A percentile compares a stretch with the other conserved stretches of the same genome.
Conservation (phyloP, 768 basidiomycete species). For the Lentinula sp. region DNA sequence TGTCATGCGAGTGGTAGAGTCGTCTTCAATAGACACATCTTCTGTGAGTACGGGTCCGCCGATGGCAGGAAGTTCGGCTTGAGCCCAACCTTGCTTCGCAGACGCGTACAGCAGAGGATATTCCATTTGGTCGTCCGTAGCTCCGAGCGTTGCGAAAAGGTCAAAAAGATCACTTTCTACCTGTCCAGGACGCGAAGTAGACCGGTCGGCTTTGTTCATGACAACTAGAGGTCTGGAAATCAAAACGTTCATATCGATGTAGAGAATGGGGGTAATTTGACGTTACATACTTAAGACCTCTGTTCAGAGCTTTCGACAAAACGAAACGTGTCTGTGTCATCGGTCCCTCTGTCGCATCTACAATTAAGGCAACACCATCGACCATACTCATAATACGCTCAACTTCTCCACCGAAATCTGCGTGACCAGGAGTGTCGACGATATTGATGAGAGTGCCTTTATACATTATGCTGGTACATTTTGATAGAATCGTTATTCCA, state of each 20-base stretch:
- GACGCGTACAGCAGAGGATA: slow-evolving; percentile 47
- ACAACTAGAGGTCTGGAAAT: slow-evolving; percentile 36
- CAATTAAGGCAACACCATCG: slow-evolving; percentile 53
- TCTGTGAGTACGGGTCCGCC: slow-evolving; percentile 7
- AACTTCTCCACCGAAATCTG: slow-evolving; percentile 59
- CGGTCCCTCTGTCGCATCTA: slow-evolving; percentile 56
- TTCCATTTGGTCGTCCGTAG: slow-evolving; percentile 44
- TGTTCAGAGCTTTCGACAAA: slow-evolving; percentile 37
- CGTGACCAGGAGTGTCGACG: slow-evolving; percentile 58
- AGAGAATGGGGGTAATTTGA: background rate
- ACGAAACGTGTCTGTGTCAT: slow-evolving; percentile 57
- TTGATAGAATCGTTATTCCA: slow-evolving; percentile 56
- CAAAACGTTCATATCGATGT: background rate
- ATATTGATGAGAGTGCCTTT: slow-evolving; percentile 48
- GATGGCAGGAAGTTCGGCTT: slow-evolving; percentile 17
- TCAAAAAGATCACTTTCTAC: slow-evolving; percentile 47
- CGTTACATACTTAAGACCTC: slow-evolving; percentile 31
- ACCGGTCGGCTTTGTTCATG: slow-evolving; percentile 43
- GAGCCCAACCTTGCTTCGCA: slow-evolving; percentile 46
- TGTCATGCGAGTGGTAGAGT: slow-evolving; percentile 25
- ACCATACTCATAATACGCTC: slow-evolving; percentile 58
- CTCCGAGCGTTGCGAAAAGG: slow-evolving; percentile 43
- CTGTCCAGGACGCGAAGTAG: slow-evolving; percentile 34
- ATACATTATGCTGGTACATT: slow-evolving; percentile 48
- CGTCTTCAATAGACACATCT: background rate